phyloP scores from a whole-genome alignment of 208 protist genomes.

The Crithidia fasciculata region DNA sequence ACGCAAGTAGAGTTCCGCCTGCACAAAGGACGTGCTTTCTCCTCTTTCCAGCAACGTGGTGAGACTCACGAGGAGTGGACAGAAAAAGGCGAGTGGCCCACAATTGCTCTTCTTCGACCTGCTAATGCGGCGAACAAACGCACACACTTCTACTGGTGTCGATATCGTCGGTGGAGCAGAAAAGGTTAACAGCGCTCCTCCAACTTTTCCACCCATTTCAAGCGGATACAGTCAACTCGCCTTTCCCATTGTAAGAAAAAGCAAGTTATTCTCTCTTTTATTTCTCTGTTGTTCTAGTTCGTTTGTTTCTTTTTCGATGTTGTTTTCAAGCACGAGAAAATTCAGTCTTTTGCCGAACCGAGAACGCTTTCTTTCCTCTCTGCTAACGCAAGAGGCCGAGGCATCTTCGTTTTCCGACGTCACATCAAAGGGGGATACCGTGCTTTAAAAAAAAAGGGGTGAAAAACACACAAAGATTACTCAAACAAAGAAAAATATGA shows the following conservation, averaged over 20 bases:
- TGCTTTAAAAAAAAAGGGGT: not conserved
- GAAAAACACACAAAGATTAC: not conserved
- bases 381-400: too few species aligned
- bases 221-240: not conserved
- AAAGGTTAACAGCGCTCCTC: too few species aligned
- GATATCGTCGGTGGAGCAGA: too few species aligned
- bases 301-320: constrained; percentile 8
- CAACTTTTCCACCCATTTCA: too few species aligned
- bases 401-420: not conserved
- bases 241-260: not conserved
- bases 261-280: not conserved
- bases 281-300: not conserved
- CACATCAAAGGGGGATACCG: constrained; percentile 8
- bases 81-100: too few species aligned
- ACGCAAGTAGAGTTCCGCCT: too few species aligned
- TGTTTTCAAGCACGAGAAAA: constrained; percentile 1
- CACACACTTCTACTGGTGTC: too few species aligned
- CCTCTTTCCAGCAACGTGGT: too few species aligned
- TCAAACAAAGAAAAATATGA: constrained; percentile 7
- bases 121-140: too few species aligned
- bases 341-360: not conserved
- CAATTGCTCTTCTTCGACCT: too few species aligned
- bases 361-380: not conserved
- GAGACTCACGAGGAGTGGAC: too few species aligned
- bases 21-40: too few species aligned